Percentiles rank a stretch among this genome's conserved stretches.
phyloP scores from a whole-genome alignment of 306 rosid species.

The Argentina anserina region DNA sequence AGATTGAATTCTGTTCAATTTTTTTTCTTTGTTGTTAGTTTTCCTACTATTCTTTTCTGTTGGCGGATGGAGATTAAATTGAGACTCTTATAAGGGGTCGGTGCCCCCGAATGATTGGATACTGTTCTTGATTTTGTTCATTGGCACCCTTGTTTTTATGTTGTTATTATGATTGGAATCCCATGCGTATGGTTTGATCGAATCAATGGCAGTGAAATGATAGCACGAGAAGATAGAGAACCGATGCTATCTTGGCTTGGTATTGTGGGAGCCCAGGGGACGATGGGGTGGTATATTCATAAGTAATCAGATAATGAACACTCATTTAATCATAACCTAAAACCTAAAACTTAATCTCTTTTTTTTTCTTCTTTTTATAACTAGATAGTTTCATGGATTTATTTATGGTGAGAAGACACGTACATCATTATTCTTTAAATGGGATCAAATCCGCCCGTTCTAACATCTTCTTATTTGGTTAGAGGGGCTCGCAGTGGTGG shows the following conservation, averaged over 20 bases:
- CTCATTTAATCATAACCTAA: no score
- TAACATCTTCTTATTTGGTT: no score
- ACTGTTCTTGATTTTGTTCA: neutral
- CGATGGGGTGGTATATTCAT: neutral
- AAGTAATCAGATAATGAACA: neutral
- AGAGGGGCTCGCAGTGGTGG: no score
- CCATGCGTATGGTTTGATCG: neutral
- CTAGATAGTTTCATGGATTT: no score
- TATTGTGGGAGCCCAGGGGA: neutral
- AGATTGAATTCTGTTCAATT: neutral
- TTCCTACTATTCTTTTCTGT: neutral
- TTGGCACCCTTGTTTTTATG: neutral
- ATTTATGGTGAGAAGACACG: no score
- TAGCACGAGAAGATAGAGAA: neutral
- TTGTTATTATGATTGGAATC: neutral
- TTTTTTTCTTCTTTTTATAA: no score
- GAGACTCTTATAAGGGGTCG: neutral
- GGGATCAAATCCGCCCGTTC: no score
- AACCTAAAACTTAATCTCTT: neutral
- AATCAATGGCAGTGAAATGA: neutral
- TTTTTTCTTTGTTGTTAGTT: neutral
- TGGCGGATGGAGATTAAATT: neutral
- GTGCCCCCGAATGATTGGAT: neutral
- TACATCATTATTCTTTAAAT: no score
- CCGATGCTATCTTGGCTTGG: neutral